Percentiles rank a stretch among this genome's conserved stretches.
phyloP scores from a whole-genome alignment of 2,329 filamentous ascomycete genomes.

The Trichophyton mentagrophytes region DNA sequence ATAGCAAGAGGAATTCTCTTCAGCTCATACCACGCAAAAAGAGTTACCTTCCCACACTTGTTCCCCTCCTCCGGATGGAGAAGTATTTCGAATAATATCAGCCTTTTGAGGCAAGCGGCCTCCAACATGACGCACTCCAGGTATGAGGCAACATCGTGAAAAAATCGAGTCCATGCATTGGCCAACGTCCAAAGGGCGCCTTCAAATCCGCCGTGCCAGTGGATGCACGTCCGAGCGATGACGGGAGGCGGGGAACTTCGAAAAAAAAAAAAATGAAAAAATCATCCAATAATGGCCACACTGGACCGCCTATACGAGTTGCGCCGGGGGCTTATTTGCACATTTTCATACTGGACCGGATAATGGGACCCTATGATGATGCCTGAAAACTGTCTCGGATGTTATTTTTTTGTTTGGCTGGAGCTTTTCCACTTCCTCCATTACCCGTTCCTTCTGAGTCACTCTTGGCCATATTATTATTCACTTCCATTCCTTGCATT shows the following conservation, averaged over 20 bases:
- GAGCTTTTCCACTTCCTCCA: no score
- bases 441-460: not conserved
- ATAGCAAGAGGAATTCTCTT: not conserved
- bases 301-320: not conserved
- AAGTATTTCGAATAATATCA: not conserved
- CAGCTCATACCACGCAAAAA: not conserved
- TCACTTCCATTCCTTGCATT: not conserved
- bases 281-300: not conserved
- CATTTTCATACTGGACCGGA: not conserved
- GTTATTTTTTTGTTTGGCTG: not conserved
- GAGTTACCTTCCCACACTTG: no score
- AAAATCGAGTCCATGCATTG: not conserved
- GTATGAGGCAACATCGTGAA: not conserved
- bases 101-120: not conserved
- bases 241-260: not conserved
- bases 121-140: not conserved
- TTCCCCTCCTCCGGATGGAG: not conserved
- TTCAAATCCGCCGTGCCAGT: not conserved
- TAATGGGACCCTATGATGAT: not conserved
- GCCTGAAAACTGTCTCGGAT: not conserved
- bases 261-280: no score
- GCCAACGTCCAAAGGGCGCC: not conserved
- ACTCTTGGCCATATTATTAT: not conserved
- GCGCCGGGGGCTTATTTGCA: not conserved
- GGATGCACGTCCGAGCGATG: not conserved